A percentile compares a stretch with the other conserved stretches of the same genome.
phyloP scores from a whole-genome alignment of 352 stramenopile genomes.

The Globisporangium apiculatum region DNA sequence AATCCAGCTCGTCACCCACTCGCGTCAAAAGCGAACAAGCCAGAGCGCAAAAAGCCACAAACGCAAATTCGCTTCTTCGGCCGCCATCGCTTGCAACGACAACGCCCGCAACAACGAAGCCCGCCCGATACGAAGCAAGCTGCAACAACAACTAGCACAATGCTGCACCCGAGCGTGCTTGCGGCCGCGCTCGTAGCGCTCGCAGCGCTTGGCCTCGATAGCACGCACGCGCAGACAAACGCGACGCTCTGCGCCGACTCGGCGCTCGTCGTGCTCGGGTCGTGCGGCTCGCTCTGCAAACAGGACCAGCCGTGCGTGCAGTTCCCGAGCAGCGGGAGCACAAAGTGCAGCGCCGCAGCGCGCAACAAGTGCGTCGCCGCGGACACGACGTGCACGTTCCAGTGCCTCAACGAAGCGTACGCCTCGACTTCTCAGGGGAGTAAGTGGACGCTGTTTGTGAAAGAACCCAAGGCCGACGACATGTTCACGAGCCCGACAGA shows the following conservation, averaged over 20 bases:
- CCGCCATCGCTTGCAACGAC: no score
- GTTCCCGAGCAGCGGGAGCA: slow-evolving; percentile 24
- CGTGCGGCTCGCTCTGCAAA: slow-evolving; percentile 33
- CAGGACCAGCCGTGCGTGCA: slow-evolving; percentile 50
- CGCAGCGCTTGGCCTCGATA: not conserved
- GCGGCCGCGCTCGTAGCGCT: not conserved
- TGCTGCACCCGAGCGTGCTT: not conserved
- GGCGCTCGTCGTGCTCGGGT: slow-evolving; percentile 30
- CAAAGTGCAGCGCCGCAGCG: slow-evolving; percentile 37
- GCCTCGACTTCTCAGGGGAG: slow-evolving; percentile 15
- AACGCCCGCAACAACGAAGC: not conserved
- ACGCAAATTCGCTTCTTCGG: no score
- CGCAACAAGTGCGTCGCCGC: slow-evolving; percentile 44
- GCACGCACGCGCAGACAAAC: not conserved
- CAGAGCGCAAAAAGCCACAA: no score
- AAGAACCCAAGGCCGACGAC: slow-evolving; percentile 41
- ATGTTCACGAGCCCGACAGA: slow-evolving; percentile 23
- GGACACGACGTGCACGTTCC: slow-evolving; percentile 46
- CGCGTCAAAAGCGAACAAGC: no score
- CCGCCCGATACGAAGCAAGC: not conserved
- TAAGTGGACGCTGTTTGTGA: slow-evolving; percentile 71
- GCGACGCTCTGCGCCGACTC: slow-evolving; percentile 43
- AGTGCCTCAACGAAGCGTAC: slow-evolving; percentile 54
- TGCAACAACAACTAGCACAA: no score
- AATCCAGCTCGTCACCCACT: no score